phyloP scores from a whole-genome alignment of 768 basidiomycete species.

The Amanita rimosa region DNA sequence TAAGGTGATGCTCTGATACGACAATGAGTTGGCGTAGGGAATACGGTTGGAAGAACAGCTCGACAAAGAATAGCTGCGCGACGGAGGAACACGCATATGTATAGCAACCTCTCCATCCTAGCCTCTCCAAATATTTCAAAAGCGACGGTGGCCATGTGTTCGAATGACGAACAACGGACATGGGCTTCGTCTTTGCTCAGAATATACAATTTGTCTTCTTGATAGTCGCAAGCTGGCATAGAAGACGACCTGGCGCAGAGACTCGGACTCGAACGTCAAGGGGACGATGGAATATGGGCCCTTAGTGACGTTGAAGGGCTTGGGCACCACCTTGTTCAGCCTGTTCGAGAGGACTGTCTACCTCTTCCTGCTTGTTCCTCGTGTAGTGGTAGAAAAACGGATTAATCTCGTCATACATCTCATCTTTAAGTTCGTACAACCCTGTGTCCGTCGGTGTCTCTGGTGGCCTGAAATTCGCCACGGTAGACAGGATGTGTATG shows the following conservation, averaged over 20 bases:
- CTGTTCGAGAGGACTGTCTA: conserved; percentile 62
- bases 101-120: conserved; percentile 76
- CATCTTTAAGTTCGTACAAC: conserved; percentile 80
- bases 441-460: conserved; percentile 72
- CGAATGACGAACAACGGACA: conserved; percentile 88
- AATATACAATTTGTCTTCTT: no score
- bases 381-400: conserved; percentile 96
- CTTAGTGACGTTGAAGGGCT: conserved; percentile 45
- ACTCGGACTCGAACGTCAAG: conserved; percentile 54
- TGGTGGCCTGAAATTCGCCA: conserved; percentile 76
- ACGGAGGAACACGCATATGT: conserved; percentile 81
- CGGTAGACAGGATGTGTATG: conserved; percentile 55
- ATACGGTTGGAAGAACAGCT: conserved; percentile 55
- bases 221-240: no score
- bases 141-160: conserved; percentile 71
- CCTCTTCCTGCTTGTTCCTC: conserved; percentile 87
- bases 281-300: conserved; percentile 65
- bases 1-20: conserved; percentile 62
- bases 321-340: conserved; percentile 67
- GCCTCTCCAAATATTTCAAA: conserved; percentile 77
- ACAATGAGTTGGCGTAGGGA: conserved; percentile 31
- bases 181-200: no score
- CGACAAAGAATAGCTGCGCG: conserved; percentile 78
- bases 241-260: conserved; percentile 73
- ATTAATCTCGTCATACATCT: conserved; percentile 77